Evolutionary conservation across 495 filamentous ascomycete species (phyloP).

Genomic region (Immersiella caudata): DNA sequence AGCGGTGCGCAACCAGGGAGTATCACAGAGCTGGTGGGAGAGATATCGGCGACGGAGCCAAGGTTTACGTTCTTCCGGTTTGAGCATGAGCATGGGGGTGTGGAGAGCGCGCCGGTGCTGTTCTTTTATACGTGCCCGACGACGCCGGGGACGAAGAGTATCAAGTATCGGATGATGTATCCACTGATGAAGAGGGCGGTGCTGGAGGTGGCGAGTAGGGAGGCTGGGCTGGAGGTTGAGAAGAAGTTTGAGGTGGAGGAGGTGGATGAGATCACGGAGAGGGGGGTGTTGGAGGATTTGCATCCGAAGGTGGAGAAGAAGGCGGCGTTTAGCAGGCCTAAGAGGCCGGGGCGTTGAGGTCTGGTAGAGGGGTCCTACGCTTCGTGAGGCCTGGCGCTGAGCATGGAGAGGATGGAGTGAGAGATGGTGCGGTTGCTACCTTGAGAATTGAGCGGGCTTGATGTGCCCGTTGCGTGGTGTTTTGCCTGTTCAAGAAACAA

Average conservation of each 20-base stretch:
- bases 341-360: conserved; percentile 68
- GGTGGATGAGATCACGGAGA: conserved; percentile 78
- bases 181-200: conserved; percentile 78
- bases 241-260: conserved; percentile 69
- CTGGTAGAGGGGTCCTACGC: background rate
- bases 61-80: conserved; percentile 90
- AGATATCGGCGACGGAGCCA: conserved; percentile 80
- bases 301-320: conserved; percentile 69
- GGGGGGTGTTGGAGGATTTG: conserved; percentile 73
- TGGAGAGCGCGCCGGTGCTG: conserved; percentile 66
- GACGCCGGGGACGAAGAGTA: conserved; percentile 62
- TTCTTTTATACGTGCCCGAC: conserved; percentile 95
- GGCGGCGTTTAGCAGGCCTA: conserved; percentile 82
- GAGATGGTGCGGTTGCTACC: background rate
- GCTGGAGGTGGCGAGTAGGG: conserved; percentile 64
- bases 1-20: conserved; percentile 50
- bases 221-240: conserved; percentile 70
- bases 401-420: background rate
- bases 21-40: conserved; percentile 53
- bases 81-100: conserved; percentile 53
- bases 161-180: conserved; percentile 96
- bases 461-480: background rate
- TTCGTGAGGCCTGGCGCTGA: background rate
- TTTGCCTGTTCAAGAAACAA: background rate
- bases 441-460: background rate